Evolutionary conservation across 2,329 filamentous ascomycete species (phyloP).

Genomic region (Hymenoscyphus repandus): DNA sequence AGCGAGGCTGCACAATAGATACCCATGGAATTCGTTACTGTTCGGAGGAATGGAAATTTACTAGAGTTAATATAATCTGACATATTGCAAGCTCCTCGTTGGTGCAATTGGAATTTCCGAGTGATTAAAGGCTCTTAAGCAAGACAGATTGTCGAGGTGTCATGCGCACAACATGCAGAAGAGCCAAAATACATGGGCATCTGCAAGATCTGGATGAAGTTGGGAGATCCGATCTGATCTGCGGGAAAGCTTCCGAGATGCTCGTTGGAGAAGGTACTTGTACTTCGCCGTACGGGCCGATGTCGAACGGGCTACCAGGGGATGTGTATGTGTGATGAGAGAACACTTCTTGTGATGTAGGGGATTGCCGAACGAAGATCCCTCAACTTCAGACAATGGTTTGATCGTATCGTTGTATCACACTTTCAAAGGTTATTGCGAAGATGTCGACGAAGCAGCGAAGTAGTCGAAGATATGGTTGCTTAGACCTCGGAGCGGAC

Average conservation of each 20-base stretch:
- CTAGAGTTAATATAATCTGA: neutral
- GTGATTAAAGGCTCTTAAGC: neutral
- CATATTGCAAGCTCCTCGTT: neutral
- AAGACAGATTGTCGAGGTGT: neutral
- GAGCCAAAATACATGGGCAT: neutral
- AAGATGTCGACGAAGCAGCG: too few relatives aligned
- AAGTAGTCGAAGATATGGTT: too few relatives aligned
- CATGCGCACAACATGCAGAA: neutral
- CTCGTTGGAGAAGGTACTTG: neutral
- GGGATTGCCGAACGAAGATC: too few relatives aligned
- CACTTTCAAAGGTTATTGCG: too few relatives aligned
- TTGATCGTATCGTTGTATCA: too few relatives aligned
- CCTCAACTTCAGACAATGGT: too few relatives aligned
- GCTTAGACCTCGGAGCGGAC: too few relatives aligned
- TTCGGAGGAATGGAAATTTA: conserved; percentile 1
- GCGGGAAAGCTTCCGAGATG: neutral
- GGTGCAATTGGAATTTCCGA: neutral
- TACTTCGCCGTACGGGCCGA: too few relatives aligned
- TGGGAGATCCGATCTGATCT: neutral
- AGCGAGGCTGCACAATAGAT: neutral
- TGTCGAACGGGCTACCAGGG: too few relatives aligned
- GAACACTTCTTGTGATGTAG: too few relatives aligned
- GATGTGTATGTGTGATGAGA: too few relatives aligned
- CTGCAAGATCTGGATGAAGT: conserved; percentile 2
- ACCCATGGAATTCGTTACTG: neutral